These are phyloP conservation scores for Chytriomyces sp. DNA, from an alignment of 192 early-diverging fungal genomes.

Conservation along the genomic window DNA sequence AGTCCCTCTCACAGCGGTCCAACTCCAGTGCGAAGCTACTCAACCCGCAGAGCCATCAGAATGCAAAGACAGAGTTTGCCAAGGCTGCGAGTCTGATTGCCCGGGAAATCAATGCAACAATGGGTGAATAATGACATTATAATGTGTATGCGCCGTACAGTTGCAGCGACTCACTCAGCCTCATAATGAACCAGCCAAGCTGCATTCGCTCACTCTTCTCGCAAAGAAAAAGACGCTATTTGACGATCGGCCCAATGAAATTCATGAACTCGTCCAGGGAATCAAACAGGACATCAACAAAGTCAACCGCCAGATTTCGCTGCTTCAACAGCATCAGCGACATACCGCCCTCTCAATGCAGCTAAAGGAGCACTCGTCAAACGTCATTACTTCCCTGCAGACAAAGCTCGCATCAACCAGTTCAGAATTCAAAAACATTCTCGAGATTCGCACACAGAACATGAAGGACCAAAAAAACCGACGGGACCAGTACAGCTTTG, in stretches of 20 bases:
- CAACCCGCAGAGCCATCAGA: conserved; percentile 39
- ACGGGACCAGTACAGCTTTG: conserved; percentile 85
- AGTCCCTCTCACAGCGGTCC: conserved; percentile 67
- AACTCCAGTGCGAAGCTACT: conserved; percentile 33
- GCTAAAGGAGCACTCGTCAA: conserved; percentile 85
- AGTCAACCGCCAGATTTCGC: conserved; percentile 90
- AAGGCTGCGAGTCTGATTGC: conserved; percentile 82
- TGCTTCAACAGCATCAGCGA: conserved; percentile 69
- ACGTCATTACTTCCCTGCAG: conserved; percentile 92
- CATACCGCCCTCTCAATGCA: conserved; percentile 48
- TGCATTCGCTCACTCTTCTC: conserved; percentile 86
- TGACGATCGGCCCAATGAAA: conserved; percentile 95
- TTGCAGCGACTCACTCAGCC: neutral
- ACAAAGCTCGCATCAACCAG: conserved; percentile 89
- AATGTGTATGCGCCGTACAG: neutral
- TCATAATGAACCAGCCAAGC: conserved; percentile 51
- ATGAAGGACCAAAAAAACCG: conserved; percentile 90
- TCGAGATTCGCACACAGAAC: conserved; percentile 95
- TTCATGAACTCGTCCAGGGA: conserved; percentile 89
- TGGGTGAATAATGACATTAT: conserved; percentile 35
- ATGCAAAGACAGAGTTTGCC: conserved; percentile 79
- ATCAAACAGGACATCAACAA: conserved; percentile 97
- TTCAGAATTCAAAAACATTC: conserved; percentile 89
- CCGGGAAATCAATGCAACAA: conserved; percentile 84
- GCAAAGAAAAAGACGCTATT: conserved; percentile 97